These are phyloP conservation scores for Craterostigma plantagineum DNA, from an alignment of 257 asterid species.

Conservation along the genomic window DNA sequence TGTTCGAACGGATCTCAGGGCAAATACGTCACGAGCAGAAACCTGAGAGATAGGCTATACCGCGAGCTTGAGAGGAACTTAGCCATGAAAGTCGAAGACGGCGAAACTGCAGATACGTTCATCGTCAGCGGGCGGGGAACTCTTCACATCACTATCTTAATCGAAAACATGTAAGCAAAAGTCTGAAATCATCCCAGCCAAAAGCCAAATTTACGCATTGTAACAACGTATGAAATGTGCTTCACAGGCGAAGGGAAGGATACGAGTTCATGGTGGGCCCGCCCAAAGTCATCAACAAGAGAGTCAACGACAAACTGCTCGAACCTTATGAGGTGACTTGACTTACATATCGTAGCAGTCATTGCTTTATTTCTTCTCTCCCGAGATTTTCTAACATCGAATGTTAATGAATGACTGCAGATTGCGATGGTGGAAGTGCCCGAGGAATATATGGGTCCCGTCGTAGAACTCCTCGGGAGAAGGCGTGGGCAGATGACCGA, in stretches of 20 bases:
- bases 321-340: constrained; percentile 96
- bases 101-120: constrained; percentile 87
- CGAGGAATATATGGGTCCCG: constrained; percentile 83
- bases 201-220: background rate
- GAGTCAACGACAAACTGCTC: constrained; percentile 47
- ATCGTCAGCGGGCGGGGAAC: constrained; percentile 95
- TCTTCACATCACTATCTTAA: constrained; percentile 79
- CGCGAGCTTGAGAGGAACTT: constrained; percentile 93
- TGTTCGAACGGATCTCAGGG: constrained; percentile 29
- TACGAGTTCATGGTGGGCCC: constrained; percentile 99
- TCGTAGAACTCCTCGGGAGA: constrained; percentile 91
- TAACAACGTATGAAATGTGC: background rate
- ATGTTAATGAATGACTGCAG: constrained; percentile 23
- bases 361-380: no score
- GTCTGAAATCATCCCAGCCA: no score
- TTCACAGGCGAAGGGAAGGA: constrained; percentile 97
- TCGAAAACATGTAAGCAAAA: constrained; percentile 96
- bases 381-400: background rate
- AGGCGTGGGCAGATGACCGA: constrained; percentile 95
- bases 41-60: constrained; percentile 73
- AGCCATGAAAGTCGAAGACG: constrained; percentile 96
- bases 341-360: background rate
- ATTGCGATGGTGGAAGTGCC: constrained; percentile 89
- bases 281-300: constrained; percentile 90
- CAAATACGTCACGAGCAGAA: constrained; percentile 85